Evolutionary conservation across 2,329 filamentous ascomycete species (phyloP).

Genomic region (Ceratocystis lukuohia): DNA sequence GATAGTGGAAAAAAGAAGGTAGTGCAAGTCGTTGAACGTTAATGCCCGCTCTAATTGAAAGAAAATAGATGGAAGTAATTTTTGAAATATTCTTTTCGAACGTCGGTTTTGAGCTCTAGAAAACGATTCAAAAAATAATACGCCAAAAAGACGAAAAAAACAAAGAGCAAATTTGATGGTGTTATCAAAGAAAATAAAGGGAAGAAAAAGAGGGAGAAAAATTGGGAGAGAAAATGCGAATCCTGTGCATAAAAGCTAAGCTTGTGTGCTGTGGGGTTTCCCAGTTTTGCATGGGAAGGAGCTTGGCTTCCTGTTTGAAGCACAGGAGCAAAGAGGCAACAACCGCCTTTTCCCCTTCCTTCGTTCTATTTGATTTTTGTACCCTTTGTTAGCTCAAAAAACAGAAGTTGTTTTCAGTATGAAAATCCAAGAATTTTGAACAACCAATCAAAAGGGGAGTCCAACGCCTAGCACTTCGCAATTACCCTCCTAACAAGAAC

Average conservation of each 20-base stretch:
- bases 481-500: too few species aligned
- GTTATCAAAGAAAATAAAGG: slow-evolving; percentile 6
- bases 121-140: slow-evolving; percentile 1
- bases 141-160: not conserved
- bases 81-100: not conserved
- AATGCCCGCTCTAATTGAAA: not conserved
- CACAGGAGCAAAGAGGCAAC: not conserved
- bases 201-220: slow-evolving; percentile 4
- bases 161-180: not conserved
- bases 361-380: not conserved
- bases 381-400: not conserved
- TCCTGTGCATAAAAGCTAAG: slow-evolving; percentile 6
- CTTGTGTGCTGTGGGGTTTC: slow-evolving; percentile 4
- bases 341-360: not conserved
- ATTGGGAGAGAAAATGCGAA: slow-evolving; percentile 6
- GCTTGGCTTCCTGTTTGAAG: slow-evolving; percentile 7
- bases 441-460: not conserved
- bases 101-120: not conserved
- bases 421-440: not conserved
- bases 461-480: not conserved
- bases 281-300: not conserved
- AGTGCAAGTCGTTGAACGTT: not conserved
- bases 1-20: not conserved
- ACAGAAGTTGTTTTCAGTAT: not conserved
- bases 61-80: not conserved